Evolutionary conservation across 306 rosid species (phyloP), one percentile per base, ranked within the genome.

Genomic region (Fragaria iinumae): DNA sequence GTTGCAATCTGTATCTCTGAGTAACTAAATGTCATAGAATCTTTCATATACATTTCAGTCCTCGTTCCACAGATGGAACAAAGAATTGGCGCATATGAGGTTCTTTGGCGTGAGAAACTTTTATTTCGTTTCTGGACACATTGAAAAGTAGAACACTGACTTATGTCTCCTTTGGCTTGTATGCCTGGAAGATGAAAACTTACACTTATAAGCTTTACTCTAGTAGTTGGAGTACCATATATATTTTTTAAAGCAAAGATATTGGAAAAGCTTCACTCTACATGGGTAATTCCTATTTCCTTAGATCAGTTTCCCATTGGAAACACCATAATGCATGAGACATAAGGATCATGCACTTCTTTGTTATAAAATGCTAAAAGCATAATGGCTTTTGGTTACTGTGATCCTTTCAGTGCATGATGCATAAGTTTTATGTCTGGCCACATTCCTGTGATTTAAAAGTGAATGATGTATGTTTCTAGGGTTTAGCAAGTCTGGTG

Each of bases 11-110:
- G 88, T 81, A 93, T 87, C 39, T 93, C 91, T 6, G 86, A 73
- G 71, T 83, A 91, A 67, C 20, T 84, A 70, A 88, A 90, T 71
- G 80, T 73, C 91, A 82, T 86, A 21, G 97, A 86, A 44, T 89
- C 92, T 71, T 86, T 89, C 75, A 85, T 68, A 75, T 80, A 74
- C 73, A 91, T 76, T 34, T 84, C 88, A 43, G 91, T 89, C 85
- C 88, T 88, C 67, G 82, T 75, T 77, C 92, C 92, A 78, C 98
- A 93, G 23, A 81, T 88, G 38, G 70, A 74, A 81, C 98, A 93
- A 20, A 93, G 90, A 82, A 93, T 84, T 45, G 97, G 93, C 21
- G 89, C 88, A 45, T 80, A 84, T 48, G 87, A 91, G 73, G 72
- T 76, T 82, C 63, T 79, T 29, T 83, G 77, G 32, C 69, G 83